These are phyloP conservation scores for Ophiocordyceps australis DNA, from an alignment of 2,329 filamentous ascomycete species.

Conservation along the genomic window DNA sequence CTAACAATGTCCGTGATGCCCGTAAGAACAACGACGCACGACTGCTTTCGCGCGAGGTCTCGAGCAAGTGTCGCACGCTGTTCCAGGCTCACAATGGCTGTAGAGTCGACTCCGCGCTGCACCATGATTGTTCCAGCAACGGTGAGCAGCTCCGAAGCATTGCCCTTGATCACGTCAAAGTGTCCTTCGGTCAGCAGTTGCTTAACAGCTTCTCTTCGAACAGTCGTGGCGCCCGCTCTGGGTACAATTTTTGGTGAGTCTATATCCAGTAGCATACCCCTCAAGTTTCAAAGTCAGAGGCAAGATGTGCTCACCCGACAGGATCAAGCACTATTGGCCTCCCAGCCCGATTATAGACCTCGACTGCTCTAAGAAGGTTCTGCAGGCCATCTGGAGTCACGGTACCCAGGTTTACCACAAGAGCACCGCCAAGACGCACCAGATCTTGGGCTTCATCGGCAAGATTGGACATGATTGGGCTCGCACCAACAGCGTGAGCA, in stretches of 20 bases:
- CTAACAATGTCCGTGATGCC: constrained; percentile 61
- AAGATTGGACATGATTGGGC: constrained; percentile 88
- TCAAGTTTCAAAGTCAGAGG: background rate
- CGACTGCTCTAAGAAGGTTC: constrained; percentile 57
- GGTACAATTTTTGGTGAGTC: too few relatives aligned
- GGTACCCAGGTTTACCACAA: constrained; percentile 93
- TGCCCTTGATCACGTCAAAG: constrained; percentile 84
- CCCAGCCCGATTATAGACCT: constrained; percentile 62
- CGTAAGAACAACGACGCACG: constrained; percentile 66
- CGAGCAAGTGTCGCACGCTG: constrained; percentile 43
- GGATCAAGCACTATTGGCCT: constrained; percentile 75
- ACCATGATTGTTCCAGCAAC: constrained; percentile 35
- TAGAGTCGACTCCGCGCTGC: constrained; percentile 76
- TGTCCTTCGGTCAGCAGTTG: constrained; percentile 55
- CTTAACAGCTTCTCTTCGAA: constrained; percentile 54
- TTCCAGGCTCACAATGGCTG: constrained; percentile 32
- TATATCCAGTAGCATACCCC: too few relatives aligned
- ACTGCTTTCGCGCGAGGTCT: constrained; percentile 48
- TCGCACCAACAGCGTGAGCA: constrained; percentile 66
- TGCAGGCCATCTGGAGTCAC: constrained; percentile 56
- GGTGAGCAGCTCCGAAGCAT: constrained; percentile 71
- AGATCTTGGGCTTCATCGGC: constrained; percentile 68
- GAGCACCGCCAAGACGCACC: constrained; percentile 53
- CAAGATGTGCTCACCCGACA: constrained; percentile 63
- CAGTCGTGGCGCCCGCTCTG: constrained; percentile 58